Evolutionary conservation across 2,329 filamentous ascomycete genomes (phyloP), one percentile per base, ranked within the genome.

Genomic region (Nemania bipapillata): DNA sequence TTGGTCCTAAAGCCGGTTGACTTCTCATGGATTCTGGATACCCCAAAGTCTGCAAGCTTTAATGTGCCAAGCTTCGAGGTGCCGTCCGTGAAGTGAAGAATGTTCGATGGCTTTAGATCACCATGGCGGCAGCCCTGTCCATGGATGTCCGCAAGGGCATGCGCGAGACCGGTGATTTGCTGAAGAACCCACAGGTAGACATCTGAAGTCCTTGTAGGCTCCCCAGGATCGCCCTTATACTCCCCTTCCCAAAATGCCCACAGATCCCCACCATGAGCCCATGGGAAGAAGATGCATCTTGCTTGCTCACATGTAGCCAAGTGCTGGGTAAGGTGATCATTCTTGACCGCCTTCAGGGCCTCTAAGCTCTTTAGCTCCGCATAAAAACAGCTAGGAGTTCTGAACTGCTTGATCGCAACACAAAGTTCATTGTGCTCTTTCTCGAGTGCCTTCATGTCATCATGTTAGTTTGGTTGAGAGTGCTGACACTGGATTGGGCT

Each of bases 91-190:
- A 61, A 61, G 6, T 61, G 58, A 17, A 61, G 58, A 8, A 61
- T 53, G 17, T 61, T 53, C 4, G 58, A 40, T 28, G 58, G 58
- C 24, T 61, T 61, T 32, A 61, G 28, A 32, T 61, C 58, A 22
- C 58, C 58, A 35, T 61, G 58, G 11, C 47, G 58, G 32, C 9
- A 22, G 37, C 35, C 17, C 32, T 32, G 6, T 17, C 6, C 6
- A 12, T 61, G 58, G 58, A 61, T 40, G 11, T 9, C n/a, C 11
- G 28, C 20, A 30, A 42, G 8, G 22, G 58, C 47, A 42, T 53
- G 30, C 20, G 58, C 28, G 4, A 61, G 45, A 11, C 47, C 58
- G 17, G 22, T 11, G 20, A 61, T 61, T 22, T 61, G 58, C 52
- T 9, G 20, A 42, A 53, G 58, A 30, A 47, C 47, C 58, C 58